Evolutionary conservation across 129 eudicot genomes (phyloP).

Genomic region (Oenanthe sinensis): DNA sequence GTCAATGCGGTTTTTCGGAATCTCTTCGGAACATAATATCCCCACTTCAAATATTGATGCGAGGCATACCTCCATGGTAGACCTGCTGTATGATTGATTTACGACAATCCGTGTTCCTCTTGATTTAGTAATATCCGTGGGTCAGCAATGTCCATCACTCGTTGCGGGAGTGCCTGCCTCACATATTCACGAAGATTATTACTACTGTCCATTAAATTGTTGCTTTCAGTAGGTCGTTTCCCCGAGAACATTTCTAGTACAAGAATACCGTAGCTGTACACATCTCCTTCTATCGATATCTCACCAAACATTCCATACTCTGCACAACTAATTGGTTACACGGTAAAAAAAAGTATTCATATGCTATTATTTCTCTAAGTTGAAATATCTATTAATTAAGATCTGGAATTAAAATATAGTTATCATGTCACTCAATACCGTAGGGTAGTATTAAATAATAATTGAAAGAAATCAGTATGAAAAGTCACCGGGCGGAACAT

Average conservation of each 20-base stretch:
- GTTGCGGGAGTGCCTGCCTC: conserved; percentile 10
- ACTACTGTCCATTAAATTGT: conserved; percentile 16
- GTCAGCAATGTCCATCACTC: conserved; percentile 22
- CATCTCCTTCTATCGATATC: conserved; percentile 30
- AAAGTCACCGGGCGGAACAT: conserved; percentile 28
- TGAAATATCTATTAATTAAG: too few species aligned
- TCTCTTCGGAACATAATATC: conserved; percentile 21
- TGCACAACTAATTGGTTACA: conserved; percentile 5
- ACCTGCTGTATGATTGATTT: background rate
- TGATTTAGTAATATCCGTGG: background rate
- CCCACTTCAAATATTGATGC: conserved; percentile 20
- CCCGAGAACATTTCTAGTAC: conserved; percentile 29
- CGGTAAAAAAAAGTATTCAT: background rate
- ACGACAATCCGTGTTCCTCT: background rate
- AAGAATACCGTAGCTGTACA: conserved; percentile 30
- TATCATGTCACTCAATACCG: background rate
- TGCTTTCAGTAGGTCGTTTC: conserved; percentile 23
- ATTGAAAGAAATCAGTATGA: too few species aligned
- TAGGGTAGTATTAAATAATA: background rate
- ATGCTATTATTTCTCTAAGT: too few species aligned
- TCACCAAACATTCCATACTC: conserved; percentile 36
- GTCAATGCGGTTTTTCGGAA: conserved; percentile 28
- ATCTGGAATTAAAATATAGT: too few species aligned
- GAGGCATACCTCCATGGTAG: conserved; percentile 15
- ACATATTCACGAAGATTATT: conserved; percentile 19